Percentiles rank a stretch among this genome's conserved stretches.
These are phyloP conservation scores for Glycine soja DNA, from an alignment of 306 rosid species.

Conservation along the genomic window DNA sequence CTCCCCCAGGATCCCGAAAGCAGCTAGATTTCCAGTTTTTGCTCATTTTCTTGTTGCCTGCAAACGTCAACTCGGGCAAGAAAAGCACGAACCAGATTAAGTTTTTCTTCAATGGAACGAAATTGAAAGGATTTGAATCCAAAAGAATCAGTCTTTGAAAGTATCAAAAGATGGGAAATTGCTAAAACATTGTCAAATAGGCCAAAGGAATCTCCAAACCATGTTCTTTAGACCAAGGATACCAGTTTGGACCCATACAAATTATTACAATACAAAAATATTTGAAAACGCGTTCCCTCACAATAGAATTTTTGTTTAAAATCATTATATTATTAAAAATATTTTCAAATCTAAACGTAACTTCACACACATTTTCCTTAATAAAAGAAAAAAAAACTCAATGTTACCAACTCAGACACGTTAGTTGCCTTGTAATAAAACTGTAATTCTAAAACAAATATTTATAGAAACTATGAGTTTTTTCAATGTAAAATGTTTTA, in stretches of 20 bases:
- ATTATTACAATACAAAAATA: neutral
- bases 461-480: no score
- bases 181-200: conserved; percentile 10
- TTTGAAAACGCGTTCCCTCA: conserved; percentile 68
- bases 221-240: conserved; percentile 43
- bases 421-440: neutral
- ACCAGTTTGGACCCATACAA: conserved; percentile 46
- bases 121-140: conserved; percentile 31
- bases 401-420: neutral
- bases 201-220: conserved; percentile 40
- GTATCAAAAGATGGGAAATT: neutral
- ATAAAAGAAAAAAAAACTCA: neutral
- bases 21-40: conserved; percentile 51
- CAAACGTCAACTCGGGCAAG: conserved; percentile 18
- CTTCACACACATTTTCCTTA: neutral
- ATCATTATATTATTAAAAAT: neutral
- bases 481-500: no score
- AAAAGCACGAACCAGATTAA: conserved; percentile 41
- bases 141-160: conserved; percentile 33
- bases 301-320: neutral
- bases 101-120: conserved; percentile 18
- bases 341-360: neutral
- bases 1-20: conserved; percentile 48
- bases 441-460: neutral
- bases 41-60: conserved; percentile 46